A percentile compares a stretch with the other conserved stretches of the same genome.
Conservation (phyloP, 2,329 filamentous ascomycete species). For the Fusarium bulbicola region DNA sequence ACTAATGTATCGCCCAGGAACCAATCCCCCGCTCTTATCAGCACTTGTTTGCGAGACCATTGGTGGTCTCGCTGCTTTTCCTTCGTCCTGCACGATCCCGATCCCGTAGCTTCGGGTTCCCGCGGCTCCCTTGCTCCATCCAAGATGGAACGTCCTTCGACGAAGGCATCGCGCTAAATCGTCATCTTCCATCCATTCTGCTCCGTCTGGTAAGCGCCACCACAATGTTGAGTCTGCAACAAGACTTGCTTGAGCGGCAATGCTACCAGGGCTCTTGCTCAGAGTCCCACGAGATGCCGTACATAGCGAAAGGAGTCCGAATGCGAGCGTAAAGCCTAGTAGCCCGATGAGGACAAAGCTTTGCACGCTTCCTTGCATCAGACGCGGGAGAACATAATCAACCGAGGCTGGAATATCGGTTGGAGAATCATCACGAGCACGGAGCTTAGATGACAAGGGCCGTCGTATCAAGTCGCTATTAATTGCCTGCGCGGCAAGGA, state of each 20-base stretch:
- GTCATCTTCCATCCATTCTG: conserved; percentile 42
- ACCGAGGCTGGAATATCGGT: conserved; percentile 29
- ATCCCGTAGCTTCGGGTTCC: conserved; percentile 39
- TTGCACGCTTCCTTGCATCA: conserved; percentile 36
- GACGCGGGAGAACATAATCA: conserved; percentile 32
- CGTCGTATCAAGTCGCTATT: conserved; percentile 32
- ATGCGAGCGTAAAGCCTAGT: conserved; percentile 32
- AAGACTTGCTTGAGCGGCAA: conserved; percentile 44
- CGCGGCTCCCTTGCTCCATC: conserved; percentile 31
- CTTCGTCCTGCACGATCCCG: conserved; percentile 42
- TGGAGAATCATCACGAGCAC: conserved; percentile 9
- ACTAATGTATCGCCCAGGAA: conserved; percentile 36
- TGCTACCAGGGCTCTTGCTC: conserved; percentile 42
- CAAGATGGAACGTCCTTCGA: conserved; percentile 41
- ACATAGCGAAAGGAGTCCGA: conserved; percentile 37
- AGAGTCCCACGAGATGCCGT: conserved; percentile 35
- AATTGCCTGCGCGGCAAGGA: conserved; percentile 41
- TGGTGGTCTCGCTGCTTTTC: conserved; percentile 26
- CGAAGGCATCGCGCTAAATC: conserved; percentile 38
- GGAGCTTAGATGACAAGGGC: conserved; percentile 11
- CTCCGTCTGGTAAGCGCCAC: conserved; percentile 41
- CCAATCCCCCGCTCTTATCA: conserved; percentile 17
- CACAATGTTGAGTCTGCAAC: conserved; percentile 43
- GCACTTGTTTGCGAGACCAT: conserved; percentile 8
- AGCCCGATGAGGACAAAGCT: conserved; percentile 36